These are phyloP conservation scores for Cucurbita maxima DNA, from an alignment of 306 rosid genomes.

Conservation along the genomic window DNA sequence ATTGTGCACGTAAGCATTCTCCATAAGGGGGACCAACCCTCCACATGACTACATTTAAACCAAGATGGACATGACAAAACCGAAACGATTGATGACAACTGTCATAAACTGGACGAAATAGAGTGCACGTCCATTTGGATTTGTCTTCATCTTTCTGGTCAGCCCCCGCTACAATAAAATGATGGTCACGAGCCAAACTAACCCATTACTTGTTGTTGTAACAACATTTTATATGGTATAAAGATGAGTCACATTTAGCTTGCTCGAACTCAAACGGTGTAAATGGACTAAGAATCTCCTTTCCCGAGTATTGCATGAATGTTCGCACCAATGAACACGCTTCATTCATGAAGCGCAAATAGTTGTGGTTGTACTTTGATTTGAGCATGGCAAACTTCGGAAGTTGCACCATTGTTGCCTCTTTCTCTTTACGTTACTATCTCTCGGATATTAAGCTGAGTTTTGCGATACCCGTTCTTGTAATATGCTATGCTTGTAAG, in stretches of 20 bases:
- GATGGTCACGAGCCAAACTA: accelerated
- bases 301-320: background rate
- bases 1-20: background rate
- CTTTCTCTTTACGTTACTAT: too few species aligned
- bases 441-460: too few species aligned
- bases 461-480: too few species aligned
- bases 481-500: too few species aligned
- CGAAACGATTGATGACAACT: background rate
- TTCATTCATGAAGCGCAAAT: background rate
- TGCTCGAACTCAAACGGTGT: background rate
- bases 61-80: background rate
- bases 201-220: background rate
- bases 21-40: background rate
- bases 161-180: background rate
- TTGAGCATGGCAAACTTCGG: background rate
- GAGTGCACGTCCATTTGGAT: background rate
- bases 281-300: background rate
- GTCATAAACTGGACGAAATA: background rate
- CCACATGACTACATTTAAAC: background rate
- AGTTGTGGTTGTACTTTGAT: background rate
- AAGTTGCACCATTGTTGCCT: background rate
- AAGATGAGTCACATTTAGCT: background rate
- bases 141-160: background rate
- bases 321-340: background rate
- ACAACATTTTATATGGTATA: background rate